Percentiles rank a stretch among this genome's conserved stretches.
Evolutionary conservation across 192 early-diverging fungal genomes (phyloP).

Genomic region (Umbelopsis sp.): DNA sequence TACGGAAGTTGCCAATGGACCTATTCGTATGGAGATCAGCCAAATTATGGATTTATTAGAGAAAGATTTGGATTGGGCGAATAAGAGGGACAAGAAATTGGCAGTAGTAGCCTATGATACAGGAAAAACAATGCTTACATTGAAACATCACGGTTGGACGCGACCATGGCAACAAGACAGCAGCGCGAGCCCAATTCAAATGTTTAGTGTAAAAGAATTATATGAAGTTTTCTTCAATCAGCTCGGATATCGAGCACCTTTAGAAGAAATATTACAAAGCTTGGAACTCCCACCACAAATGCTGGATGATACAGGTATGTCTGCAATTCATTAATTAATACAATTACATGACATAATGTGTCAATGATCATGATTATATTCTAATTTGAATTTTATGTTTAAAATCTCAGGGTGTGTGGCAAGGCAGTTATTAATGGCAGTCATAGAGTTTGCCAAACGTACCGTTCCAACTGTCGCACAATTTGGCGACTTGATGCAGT

Average conservation of each 20-base stretch:
- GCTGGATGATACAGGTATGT: neutral
- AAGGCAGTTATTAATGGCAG: too few species aligned
- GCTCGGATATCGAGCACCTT: neutral
- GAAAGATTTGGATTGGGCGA: neutral
- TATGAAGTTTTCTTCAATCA: neutral
- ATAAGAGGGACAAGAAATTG: conserved; percentile 2
- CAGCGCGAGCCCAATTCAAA: neutral
- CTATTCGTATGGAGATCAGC: neutral
- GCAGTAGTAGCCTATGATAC: neutral
- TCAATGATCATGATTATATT: too few species aligned
- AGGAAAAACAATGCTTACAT: neutral
- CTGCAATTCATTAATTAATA: neutral
- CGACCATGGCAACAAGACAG: neutral
- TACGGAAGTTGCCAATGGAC: too few species aligned
- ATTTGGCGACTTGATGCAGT: too few species aligned
- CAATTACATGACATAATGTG: too few species aligned
- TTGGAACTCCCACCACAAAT: neutral
- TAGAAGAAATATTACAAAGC: neutral
- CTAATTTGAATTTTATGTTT: too few species aligned
- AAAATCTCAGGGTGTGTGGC: too few species aligned
- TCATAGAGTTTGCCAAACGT: too few species aligned
- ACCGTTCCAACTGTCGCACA: too few species aligned
- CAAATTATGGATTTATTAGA: neutral
- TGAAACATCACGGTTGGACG: conserved; percentile 4
- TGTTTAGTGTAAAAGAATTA: conserved; percentile 1